Evolutionary conservation across 768 basidiomycete species (phyloP), one percentile per base, ranked within the genome.

Genomic region (Rubroboletus satanas): DNA sequence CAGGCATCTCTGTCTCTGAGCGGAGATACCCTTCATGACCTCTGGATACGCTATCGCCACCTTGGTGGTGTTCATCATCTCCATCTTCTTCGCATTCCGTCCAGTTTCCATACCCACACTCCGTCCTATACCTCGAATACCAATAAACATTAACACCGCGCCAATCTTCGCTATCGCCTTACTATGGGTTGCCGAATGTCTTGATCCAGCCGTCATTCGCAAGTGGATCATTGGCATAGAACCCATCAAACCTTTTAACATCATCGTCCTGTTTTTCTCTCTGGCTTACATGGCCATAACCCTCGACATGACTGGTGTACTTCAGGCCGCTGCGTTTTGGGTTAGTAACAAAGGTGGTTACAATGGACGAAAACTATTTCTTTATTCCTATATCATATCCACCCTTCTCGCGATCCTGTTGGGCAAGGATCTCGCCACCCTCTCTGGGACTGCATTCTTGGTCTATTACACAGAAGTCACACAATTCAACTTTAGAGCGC

Each of bases 401-500:
- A 86, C 90, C 12, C 66, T 81, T 14, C 77, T 86, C 56, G 93
- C 91, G 41, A 77, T 88, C 42, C 62, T 94, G 2, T 77, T 97
- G n/a, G 95, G 94, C 7, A 97, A 97, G 64, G 93, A 98, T 71
- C 95, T 94, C 0, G 83, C 98, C 66, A 90, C 97, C 54, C 80
- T 98, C 45, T 91, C 88, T 12, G 94, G 93, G 2, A 96, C 94
- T 0, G 85, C 87, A 0, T 97, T 98, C 69, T 72, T 97, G 31
- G 88, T 86, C 7, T 97, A 97, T 63, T 92, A 93, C 63, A 95
- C 93, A 0, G 69, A 81, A 32, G 85, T 85, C 9, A 62, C 62
- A 33, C 26, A 69, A 41, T 71, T 84, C 23, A 54, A 83, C 29
- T 81, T 84, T 0, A 73, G 74, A 4, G 75, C 87, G 1, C 89